These are phyloP conservation scores for Colletotrichum viniferum DNA, from an alignment of 2,329 filamentous ascomycete species.

Conservation along the genomic window DNA sequence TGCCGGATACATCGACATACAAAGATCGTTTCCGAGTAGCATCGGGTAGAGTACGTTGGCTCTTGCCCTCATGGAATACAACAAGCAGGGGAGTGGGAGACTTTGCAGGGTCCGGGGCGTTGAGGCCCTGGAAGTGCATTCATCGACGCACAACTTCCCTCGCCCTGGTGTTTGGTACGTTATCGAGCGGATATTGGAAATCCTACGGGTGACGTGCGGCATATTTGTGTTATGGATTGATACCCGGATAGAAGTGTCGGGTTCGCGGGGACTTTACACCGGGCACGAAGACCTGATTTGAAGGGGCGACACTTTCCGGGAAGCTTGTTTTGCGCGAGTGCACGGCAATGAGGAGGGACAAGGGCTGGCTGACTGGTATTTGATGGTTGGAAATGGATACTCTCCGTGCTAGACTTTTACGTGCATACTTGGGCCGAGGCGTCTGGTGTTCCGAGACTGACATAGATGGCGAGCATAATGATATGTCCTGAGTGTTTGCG, in stretches of 20 bases:
- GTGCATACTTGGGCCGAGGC: constrained; percentile 13
- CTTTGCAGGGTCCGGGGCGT: neutral
- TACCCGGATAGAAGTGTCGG: constrained; percentile 20
- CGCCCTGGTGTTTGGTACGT: neutral
- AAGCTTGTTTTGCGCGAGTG: neutral
- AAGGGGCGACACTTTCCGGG: neutral
- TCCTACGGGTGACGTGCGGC: neutral
- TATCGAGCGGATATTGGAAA: neutral
- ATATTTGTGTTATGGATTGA: constrained; percentile 6
- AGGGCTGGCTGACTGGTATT: neutral
- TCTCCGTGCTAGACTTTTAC: constrained; percentile 16
- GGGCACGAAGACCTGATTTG: neutral
- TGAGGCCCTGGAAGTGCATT: neutral
- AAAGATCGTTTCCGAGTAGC: neutral
- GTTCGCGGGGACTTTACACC: neutral
- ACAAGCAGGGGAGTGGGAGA: neutral
- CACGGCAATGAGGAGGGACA: neutral
- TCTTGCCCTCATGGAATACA: neutral
- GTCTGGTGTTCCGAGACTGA: constrained; percentile 20
- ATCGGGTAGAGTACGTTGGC: neutral
- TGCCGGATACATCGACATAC: neutral
- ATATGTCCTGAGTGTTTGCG: neutral
- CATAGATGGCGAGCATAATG: constrained; percentile 22
- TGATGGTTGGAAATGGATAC: neutral
- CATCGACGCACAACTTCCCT: neutral